phyloP scores from a whole-genome alignment of 2,329 filamentous ascomycete species.

The Penicillium hesseltinei region DNA sequence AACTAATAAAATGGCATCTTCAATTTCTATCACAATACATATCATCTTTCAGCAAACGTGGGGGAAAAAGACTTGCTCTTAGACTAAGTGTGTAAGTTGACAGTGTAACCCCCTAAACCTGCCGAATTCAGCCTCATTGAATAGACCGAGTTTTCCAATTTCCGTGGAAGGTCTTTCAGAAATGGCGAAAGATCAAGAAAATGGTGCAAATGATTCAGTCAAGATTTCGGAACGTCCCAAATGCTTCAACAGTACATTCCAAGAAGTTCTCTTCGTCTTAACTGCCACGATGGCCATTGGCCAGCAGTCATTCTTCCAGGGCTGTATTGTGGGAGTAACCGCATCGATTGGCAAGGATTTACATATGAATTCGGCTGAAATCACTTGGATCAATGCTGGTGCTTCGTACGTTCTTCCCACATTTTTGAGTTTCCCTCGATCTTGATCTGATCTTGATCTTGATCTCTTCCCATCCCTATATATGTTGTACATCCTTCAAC shows the following conservation, averaged over 20 bases:
- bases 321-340: slow-evolving; percentile 61
- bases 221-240: slow-evolving; percentile 13
- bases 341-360: slow-evolving; percentile 60
- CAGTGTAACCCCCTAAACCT: background rate
- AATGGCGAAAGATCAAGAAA: slow-evolving; percentile 14
- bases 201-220: slow-evolving; percentile 12
- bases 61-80: background rate
- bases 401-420: slow-evolving; percentile 45
- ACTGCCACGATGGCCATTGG: slow-evolving; percentile 67
- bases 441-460: background rate
- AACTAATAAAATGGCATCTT: background rate
- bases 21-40: background rate
- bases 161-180: background rate
- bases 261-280: slow-evolving; percentile 64
- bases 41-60: background rate
- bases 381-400: slow-evolving; percentile 67
- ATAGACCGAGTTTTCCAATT: background rate
- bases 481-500: background rate
- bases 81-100: background rate
- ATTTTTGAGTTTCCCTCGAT: background rate
- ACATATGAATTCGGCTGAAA: slow-evolving; percentile 62
- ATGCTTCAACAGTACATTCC: slow-evolving; percentile 59
- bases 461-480: background rate
- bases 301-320: slow-evolving; percentile 59
- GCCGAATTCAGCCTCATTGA: background rate